A percentile compares a stretch with the other conserved stretches of the same genome.
Conservation (phyloP, 257 asterid species). For the Asclepias syriaca region DNA sequence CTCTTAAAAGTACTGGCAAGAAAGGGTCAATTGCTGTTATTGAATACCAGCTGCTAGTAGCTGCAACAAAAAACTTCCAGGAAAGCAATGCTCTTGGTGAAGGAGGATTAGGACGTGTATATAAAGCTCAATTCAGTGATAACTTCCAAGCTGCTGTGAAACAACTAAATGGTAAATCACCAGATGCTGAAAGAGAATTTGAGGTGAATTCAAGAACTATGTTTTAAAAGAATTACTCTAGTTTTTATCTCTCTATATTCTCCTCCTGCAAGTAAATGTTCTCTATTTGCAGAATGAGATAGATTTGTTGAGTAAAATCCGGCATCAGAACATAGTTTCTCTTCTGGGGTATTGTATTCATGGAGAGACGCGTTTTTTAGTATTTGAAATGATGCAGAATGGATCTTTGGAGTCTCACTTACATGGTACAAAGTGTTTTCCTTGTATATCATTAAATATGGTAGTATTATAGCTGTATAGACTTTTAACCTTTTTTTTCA, state of each 20-base stretch:
- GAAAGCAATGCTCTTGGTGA: slow-evolving; percentile 63
- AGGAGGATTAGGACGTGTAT: slow-evolving; percentile 72
- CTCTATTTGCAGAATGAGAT: slow-evolving; percentile 72
- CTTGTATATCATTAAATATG: slow-evolving; percentile 7
- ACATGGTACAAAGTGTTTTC: slow-evolving; percentile 51
- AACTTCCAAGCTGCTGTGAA: slow-evolving; percentile 64
- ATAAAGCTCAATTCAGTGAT: slow-evolving; percentile 64
- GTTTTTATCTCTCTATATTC: slow-evolving; percentile 3
- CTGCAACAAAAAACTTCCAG: slow-evolving; percentile 73
- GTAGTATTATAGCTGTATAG: neutral
- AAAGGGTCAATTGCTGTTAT: slow-evolving; percentile 58
- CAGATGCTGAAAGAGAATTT: slow-evolving; percentile 59
- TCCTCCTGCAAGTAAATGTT: slow-evolving; percentile 14
- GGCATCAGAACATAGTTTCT: slow-evolving; percentile 74
- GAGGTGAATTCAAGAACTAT: slow-evolving; percentile 38
- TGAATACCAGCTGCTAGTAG: slow-evolving; percentile 56
- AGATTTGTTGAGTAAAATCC: slow-evolving; percentile 59
- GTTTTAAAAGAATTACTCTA: neutral
- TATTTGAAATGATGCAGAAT: slow-evolving; percentile 86
- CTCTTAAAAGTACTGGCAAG: slow-evolving; percentile 43
- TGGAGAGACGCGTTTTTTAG: slow-evolving; percentile 60
- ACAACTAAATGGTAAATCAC: slow-evolving; percentile 50
- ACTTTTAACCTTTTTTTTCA: neutral
- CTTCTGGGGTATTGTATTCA: slow-evolving; percentile 80
- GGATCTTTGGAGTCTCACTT: slow-evolving; percentile 73